Percentiles rank a stretch among this genome's conserved stretches.
phyloP scores from a whole-genome alignment of 2,329 filamentous ascomycete genomes.

The Berkeleyomyces rouxiae region DNA sequence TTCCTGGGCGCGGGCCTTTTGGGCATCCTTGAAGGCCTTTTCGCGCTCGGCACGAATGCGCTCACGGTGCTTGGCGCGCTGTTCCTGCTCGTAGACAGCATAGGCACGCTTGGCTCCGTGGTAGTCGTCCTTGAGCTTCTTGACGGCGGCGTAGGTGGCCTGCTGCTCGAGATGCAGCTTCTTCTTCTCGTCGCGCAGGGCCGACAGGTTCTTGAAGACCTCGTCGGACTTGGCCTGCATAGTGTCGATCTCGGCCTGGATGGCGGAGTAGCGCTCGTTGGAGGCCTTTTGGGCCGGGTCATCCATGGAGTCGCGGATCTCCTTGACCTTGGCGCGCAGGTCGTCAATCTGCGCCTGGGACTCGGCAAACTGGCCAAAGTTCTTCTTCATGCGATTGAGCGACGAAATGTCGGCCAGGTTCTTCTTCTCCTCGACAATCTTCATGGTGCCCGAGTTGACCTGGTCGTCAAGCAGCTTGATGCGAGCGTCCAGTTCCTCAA shows the following conservation, averaged over 20 bases:
- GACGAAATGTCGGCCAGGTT: slow-evolving; percentile 65
- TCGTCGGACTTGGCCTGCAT: slow-evolving; percentile 89
- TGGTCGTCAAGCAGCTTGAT: slow-evolving; percentile 68
- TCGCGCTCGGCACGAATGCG: slow-evolving; percentile 68
- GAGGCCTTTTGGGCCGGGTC: slow-evolving; percentile 82
- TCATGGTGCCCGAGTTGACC: slow-evolving; percentile 81
- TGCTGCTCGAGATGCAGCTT: slow-evolving; percentile 75
- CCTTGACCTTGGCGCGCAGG: slow-evolving; percentile 70
- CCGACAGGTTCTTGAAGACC: slow-evolving; percentile 73
- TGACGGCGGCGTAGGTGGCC: slow-evolving; percentile 66
- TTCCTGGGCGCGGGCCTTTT: slow-evolving; percentile 59
- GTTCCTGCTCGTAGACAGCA: slow-evolving; percentile 68
- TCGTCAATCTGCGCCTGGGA: slow-evolving; percentile 80
- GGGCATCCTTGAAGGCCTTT: slow-evolving; percentile 51
- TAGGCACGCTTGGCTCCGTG: slow-evolving; percentile 69
- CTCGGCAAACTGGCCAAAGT: slow-evolving; percentile 70
- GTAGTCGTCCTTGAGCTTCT: slow-evolving; percentile 80
- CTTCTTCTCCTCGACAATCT: slow-evolving; percentile 95
- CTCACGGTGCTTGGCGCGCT: slow-evolving; percentile 58
- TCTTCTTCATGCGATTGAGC: slow-evolving; percentile 79
- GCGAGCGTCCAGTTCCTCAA: slow-evolving; percentile 72
- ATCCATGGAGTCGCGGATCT: slow-evolving; percentile 75
- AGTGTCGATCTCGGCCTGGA: slow-evolving; percentile 73
- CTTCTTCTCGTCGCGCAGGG: slow-evolving; percentile 69
- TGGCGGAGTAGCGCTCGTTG: slow-evolving; percentile 67